Evolutionary conservation across 2,329 filamentous ascomycete species (phyloP).

Genomic region (Ophiostoma himal-ulmi): DNA sequence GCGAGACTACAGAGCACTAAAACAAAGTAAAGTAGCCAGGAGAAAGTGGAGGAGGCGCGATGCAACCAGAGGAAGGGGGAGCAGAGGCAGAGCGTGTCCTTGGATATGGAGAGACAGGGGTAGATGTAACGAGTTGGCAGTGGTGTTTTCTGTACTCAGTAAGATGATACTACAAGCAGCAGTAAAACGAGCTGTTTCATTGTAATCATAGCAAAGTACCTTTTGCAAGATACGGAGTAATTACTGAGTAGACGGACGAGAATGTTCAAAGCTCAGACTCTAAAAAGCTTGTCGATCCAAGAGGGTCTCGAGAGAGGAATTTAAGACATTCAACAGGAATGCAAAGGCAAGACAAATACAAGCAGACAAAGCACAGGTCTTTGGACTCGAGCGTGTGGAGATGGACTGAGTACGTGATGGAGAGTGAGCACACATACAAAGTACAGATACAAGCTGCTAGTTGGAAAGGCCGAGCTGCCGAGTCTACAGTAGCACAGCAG

Average conservation of each 20-base stretch:
- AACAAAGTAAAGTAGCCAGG: constrained; percentile 18
- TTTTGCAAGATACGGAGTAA: too few relatives aligned
- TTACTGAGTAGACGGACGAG: too few relatives aligned
- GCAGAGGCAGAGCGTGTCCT: constrained; percentile 13
- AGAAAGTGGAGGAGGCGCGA: constrained; percentile 15
- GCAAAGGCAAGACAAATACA: not conserved
- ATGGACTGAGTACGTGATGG: not conserved
- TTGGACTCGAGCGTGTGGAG: not conserved
- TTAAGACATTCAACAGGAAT: not conserved
- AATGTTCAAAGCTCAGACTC: too few relatives aligned
- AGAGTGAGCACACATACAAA: not conserved
- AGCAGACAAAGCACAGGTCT: not conserved
- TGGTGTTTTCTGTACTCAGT: not conserved
- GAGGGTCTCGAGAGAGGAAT: not conserved
- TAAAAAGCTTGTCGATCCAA: not conserved
- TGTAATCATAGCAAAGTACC: too few relatives aligned
- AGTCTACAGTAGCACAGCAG: not conserved
- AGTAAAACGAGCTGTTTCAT: too few relatives aligned
- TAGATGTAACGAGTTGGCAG: not conserved
- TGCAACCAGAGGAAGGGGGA: constrained; percentile 16
- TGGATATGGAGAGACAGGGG: constrained; percentile 16
- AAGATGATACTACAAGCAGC: not conserved
- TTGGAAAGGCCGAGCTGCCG: not conserved
- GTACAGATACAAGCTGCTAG: not conserved
- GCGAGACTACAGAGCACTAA: not conserved